Evolutionary conservation across 306 rosid genomes (phyloP), one percentile per base, ranked within the genome.

Genomic region (Fagus crenata): DNA sequence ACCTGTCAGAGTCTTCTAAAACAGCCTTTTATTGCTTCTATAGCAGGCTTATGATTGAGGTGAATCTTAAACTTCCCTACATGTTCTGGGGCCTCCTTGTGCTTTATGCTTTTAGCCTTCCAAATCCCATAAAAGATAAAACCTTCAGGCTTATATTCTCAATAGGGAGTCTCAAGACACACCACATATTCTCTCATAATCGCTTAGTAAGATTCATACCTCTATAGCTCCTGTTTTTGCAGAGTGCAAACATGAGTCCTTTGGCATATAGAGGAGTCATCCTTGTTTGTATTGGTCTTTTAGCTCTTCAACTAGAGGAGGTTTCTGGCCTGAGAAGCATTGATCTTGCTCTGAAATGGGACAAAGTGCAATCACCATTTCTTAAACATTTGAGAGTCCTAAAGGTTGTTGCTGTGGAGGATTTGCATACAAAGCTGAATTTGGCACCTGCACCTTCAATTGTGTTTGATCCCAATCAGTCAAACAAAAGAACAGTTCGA

Each of bases 21-120:
- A 83, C 92, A 90, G 85, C 96, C 87, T 90, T 93, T 80, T 85
- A 82, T 90, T 88, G 90, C 93, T 89, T 89, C 92, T 69, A 76
- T 81, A 63, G 82, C 92, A 88, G 87, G 89, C 92, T 88, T 82
- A 92, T 90, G 89, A 92, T 95, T 90, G 87, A 81, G 83, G 76
- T 86, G 92, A 94, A 89, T 88, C 96, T 84, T 56, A 84, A 81
- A 87, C 87, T 84, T 84, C 92, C 92, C 86, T 81, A 84, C 90
- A 74, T 80, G 76, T 80, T 87, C 86, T 80, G 89, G 86, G 83
- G 60, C 84, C 89, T 84, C 81, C 77, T 82, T 75, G 42, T 83
- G 84, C 83, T 85, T 87, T 87, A 75, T 88, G 86, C 92, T 85
- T 86, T 90, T 82, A 68, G 72, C 73, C 85, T 84, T 86, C 89